These are phyloP conservation scores for Vachellia collinsii DNA, from an alignment of 306 rosid species.

Conservation along the genomic window DNA sequence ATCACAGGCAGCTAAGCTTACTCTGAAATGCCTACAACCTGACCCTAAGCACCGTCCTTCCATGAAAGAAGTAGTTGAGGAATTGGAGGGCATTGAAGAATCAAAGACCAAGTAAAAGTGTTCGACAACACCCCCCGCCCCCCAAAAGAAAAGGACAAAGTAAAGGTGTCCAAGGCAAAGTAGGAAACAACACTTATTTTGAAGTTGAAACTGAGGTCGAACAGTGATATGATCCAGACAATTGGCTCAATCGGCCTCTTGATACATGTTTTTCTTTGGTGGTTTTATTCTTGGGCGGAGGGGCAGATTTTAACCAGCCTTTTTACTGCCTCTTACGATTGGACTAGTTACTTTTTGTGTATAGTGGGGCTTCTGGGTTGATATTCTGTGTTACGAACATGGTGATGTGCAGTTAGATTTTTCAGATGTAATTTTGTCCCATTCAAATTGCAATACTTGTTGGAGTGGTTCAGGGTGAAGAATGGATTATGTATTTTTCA, in stretches of 20 bases:
- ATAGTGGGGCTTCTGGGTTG: background rate
- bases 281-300: background rate
- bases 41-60: slow-evolving; percentile 76
- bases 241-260: background rate
- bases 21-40: slow-evolving; percentile 60
- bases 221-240: background rate
- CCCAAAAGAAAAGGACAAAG: slow-evolving; percentile 6
- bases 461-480: background rate
- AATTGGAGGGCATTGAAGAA: slow-evolving; percentile 60
- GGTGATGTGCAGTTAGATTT: background rate
- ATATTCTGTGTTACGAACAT: background rate
- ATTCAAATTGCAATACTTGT: background rate
- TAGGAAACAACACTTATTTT: background rate
- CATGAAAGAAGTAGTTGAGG: slow-evolving; percentile 72
- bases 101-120: slow-evolving; percentile 41
- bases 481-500: background rate
- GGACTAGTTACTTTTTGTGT: background rate
- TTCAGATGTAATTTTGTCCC: background rate
- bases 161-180: slow-evolving; percentile 33
- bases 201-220: background rate
- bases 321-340: slow-evolving; percentile 1
- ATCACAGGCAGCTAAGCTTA: slow-evolving; percentile 49
- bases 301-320: slow-evolving; percentile 17
- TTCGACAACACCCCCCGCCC: background rate
- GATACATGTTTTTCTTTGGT: background rate